phyloP scores from a whole-genome alignment of 2,329 filamentous ascomycete species.

The Exophiala sp. region DNA sequence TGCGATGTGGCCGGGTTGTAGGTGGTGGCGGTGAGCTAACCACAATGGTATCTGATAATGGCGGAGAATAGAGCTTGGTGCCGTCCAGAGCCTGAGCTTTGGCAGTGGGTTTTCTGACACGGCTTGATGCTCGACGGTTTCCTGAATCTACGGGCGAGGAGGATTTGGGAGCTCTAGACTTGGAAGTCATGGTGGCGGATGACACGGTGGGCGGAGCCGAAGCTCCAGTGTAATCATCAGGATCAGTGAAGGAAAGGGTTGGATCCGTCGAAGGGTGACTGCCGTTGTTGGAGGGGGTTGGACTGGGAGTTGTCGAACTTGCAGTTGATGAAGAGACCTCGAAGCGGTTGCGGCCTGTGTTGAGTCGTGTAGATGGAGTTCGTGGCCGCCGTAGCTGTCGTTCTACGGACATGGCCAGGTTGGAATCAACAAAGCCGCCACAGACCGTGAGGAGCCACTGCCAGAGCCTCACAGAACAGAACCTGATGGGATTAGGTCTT shows the following conservation, averaged over 20 bases:
- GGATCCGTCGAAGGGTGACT: conserved; percentile 5
- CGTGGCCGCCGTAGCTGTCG: conserved; percentile 10
- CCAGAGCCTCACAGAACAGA: too few relatives aligned
- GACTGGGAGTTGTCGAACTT: conserved; percentile 9
- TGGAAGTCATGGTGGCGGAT: conserved; percentile 14
- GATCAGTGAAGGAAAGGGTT: conserved; percentile 14
- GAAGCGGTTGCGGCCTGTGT: not conserved
- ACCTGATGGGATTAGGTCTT: too few relatives aligned
- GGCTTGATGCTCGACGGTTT: conserved; percentile 14
- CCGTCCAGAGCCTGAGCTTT: conserved; percentile 21
- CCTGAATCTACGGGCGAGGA: not conserved
- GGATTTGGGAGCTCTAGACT: not conserved
- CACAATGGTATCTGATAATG: conserved; percentile 16
- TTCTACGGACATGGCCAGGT: conserved; percentile 14
- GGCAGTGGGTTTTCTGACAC: conserved; percentile 20
- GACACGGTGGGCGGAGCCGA: conserved; percentile 6
- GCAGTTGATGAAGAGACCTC: conserved; percentile 6
- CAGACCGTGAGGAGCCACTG: not conserved
- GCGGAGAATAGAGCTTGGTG: conserved; percentile 10
- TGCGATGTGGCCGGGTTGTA: not conserved
- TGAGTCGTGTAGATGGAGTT: conserved; percentile 11
- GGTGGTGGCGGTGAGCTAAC: conserved; percentile 3
- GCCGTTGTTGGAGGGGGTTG: conserved; percentile 6
- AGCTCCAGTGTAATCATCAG: conserved; percentile 16
- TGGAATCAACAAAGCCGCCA: not conserved